Conservation (phyloP, 2,329 filamentous ascomycete species). For the Sporothrix dimorphospora region DNA sequence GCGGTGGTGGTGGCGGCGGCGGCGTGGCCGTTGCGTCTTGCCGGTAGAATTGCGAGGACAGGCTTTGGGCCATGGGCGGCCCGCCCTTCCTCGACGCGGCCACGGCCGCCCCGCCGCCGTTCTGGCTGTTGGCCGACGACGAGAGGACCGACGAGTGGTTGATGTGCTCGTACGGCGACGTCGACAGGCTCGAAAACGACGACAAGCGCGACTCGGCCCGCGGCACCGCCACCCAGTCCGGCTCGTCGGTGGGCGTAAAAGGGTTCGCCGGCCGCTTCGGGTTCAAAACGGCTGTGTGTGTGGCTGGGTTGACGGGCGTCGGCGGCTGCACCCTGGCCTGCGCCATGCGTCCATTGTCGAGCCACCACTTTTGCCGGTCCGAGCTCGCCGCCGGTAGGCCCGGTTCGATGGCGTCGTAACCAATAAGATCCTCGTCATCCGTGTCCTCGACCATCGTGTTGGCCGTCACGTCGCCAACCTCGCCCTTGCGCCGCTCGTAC, state of each 20-base stretch:
- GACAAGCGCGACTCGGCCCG: constrained; percentile 57
- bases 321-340: constrained; percentile 73
- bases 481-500: constrained; percentile 69
- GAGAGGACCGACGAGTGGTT: constrained; percentile 53
- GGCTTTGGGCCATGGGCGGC: constrained; percentile 9
- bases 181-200: constrained; percentile 60
- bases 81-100: constrained; percentile 47
- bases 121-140: constrained; percentile 50
- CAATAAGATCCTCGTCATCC: constrained; percentile 79
- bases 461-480: constrained; percentile 66
- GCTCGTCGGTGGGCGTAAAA: constrained; percentile 72
- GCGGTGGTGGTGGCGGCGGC: constrained; percentile 50
- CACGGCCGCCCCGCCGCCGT: constrained; percentile 7
- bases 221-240: constrained; percentile 78
- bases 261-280: constrained; percentile 78
- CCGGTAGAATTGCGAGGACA: constrained; percentile 23
- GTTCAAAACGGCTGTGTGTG: constrained; percentile 67
- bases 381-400: constrained; percentile 71
- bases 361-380: constrained; percentile 71
- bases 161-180: constrained; percentile 62
- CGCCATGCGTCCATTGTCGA: constrained; percentile 72
- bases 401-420: constrained; percentile 81
- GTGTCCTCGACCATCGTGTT: constrained; percentile 60
- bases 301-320: constrained; percentile 48
- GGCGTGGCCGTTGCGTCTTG: constrained; percentile 36